A percentile compares a stretch with the other conserved stretches of the same genome.
phyloP scores from a whole-genome alignment of 345 rosid genomes.

The Salix caprea region DNA sequence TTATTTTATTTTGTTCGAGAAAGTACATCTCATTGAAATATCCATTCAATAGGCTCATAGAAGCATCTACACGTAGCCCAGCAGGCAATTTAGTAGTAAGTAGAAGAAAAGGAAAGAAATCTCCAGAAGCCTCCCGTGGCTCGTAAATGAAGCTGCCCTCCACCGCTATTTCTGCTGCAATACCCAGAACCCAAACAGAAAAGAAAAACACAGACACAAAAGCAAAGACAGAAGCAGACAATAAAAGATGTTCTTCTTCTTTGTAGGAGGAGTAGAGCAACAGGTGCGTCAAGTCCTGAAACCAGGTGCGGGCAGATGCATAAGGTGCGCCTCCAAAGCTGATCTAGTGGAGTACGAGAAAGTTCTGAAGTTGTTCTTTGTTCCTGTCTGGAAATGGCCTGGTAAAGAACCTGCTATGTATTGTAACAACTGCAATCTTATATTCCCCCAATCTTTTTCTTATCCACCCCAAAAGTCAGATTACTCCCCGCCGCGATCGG shows the following conservation, averaged over 20 bases:
- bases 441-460: slow-evolving; percentile 50
- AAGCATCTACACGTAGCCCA: too few relatives aligned
- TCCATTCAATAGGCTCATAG: too few relatives aligned
- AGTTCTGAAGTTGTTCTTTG: slow-evolving; percentile 73
- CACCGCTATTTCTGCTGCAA: too few relatives aligned
- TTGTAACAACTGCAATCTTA: slow-evolving; percentile 57
- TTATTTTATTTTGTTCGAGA: too few relatives aligned
- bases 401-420: slow-evolving; percentile 54
- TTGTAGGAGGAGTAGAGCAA: slow-evolving; percentile 81
- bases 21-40: too few relatives aligned
- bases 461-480: slow-evolving; percentile 10
- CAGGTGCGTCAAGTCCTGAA: slow-evolving; percentile 65
- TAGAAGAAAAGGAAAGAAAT: too few relatives aligned
- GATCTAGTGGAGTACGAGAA: slow-evolving; percentile 87
- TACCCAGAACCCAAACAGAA: too few relatives aligned
- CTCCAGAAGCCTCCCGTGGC: too few relatives aligned
- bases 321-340: slow-evolving; percentile 63
- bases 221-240: not conserved
- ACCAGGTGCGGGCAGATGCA: slow-evolving; percentile 63
- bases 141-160: too few relatives aligned
- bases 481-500: slow-evolving; percentile 10
- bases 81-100: too few relatives aligned
- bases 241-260: slow-evolving; percentile 72
- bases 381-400: slow-evolving; percentile 89
- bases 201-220: not conserved